Evolutionary conservation across 495 filamentous ascomycete species (phyloP).

Genomic region (Xylaria scruposa): DNA sequence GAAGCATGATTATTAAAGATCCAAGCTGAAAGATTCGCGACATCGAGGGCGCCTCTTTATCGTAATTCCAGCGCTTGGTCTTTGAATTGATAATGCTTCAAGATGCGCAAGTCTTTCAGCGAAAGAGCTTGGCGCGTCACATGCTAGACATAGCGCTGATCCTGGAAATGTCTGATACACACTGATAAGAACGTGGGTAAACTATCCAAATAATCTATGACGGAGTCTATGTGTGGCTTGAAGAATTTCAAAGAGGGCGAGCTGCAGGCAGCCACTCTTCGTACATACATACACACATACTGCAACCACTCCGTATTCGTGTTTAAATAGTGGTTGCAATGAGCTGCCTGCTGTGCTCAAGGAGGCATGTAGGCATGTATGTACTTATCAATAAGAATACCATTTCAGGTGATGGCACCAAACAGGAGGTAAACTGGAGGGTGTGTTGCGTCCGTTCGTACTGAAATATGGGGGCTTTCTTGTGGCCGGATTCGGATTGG

Average conservation of each 20-base stretch:
- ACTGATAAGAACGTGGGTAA: not conserved
- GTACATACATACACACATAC: not conserved
- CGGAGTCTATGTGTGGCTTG: not conserved
- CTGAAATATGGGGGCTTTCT: not conserved
- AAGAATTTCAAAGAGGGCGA: not conserved
- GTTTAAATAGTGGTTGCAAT: constrained; percentile 11
- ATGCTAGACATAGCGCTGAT: not conserved
- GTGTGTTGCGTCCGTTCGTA: not conserved
- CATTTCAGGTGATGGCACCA: not conserved
- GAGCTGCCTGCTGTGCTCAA: not conserved
- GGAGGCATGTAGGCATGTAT: not conserved
- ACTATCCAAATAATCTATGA: not conserved
- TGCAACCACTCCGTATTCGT: not conserved
- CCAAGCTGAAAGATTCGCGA: not conserved
- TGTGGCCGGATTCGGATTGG: constrained; percentile 25
- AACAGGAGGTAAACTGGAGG: not conserved
- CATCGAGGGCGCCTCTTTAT: not conserved
- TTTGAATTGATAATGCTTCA: not conserved
- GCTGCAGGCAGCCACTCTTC: constrained; percentile 2
- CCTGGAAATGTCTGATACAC: not conserved
- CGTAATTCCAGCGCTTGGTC: not conserved
- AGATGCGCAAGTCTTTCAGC: constrained; percentile 6
- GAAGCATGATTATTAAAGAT: not conserved
- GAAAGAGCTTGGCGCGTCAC: constrained; percentile 27
- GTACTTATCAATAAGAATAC: not conserved